phyloP scores from a whole-genome alignment of 2,329 filamentous ascomycete genomes.

The Aspergillus fijiensis region DNA sequence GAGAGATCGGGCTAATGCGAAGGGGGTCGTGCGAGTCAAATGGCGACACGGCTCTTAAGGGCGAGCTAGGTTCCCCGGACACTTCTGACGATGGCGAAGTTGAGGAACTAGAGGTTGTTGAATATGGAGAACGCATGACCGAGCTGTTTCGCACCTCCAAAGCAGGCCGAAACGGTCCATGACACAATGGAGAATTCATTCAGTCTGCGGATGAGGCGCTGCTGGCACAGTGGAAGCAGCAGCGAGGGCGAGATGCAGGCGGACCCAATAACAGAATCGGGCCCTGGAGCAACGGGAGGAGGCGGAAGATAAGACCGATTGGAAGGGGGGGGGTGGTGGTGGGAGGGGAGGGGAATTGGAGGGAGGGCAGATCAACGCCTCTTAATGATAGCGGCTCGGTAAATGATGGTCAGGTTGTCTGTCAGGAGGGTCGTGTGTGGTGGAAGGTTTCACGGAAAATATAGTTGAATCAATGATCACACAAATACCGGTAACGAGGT shows the following conservation, averaged over 20 bases:
- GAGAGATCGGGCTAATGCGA: constrained; percentile 22
- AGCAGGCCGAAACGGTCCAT: constrained; percentile 32
- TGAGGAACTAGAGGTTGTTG: constrained; percentile 20
- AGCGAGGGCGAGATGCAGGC: constrained; percentile 5
- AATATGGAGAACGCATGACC: constrained; percentile 31
- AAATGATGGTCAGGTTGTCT: background rate
- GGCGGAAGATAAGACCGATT: background rate
- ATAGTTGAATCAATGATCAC: background rate
- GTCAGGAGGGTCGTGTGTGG: background rate
- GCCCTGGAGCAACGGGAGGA: background rate
- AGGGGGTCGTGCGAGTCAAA: constrained; percentile 13
- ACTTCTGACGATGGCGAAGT: constrained; percentile 20
- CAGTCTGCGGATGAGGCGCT: constrained; percentile 21
- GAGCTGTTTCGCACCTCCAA: constrained; percentile 25
- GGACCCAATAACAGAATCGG: constrained; percentile 2
- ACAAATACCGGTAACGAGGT: background rate
- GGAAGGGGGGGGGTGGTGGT: too few species aligned
- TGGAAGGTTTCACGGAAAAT: background rate
- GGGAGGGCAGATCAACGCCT: background rate
- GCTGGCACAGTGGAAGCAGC: constrained; percentile 11
- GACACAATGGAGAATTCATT: constrained; percentile 34
- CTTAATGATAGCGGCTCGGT: background rate
- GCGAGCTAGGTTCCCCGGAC: constrained; percentile 16
- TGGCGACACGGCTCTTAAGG: constrained; percentile 17
- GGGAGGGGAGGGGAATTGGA: too few species aligned